Conservation (phyloP, 1,284 basidiomycete species). For the Irpex lacteus region DNA sequence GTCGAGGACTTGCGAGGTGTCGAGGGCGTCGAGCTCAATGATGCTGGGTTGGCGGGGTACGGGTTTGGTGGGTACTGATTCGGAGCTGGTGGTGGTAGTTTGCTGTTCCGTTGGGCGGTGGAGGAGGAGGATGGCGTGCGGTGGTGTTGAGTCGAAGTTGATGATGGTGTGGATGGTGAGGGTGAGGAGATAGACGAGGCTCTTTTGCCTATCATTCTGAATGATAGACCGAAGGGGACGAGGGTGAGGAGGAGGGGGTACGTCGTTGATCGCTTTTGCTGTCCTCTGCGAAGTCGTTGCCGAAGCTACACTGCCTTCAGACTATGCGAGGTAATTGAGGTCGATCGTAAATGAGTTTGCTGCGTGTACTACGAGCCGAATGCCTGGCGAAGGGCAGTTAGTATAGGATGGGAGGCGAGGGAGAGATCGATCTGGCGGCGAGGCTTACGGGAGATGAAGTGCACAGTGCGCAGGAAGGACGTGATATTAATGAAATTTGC, state of each 20-base stretch:
- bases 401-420: neutral
- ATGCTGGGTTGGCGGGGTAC: neutral
- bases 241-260: neutral
- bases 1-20: neutral
- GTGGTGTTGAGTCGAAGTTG: no score
- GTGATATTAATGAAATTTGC: neutral
- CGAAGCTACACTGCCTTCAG: no score
- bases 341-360: no score
- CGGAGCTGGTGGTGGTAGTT: no score
- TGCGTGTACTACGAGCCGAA: no score
- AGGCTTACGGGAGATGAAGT: neutral
- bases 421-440: neutral
- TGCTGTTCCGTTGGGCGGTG: no score
- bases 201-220: neutral
- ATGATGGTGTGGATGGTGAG: no score
- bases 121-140: no score
- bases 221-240: neutral
- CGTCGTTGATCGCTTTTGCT: neutral
- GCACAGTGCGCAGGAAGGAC: neutral
- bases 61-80: neutral
- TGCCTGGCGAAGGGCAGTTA: neutral
- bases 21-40: neutral
- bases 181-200: neutral
- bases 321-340: no score
- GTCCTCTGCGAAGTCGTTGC: neutral